Conservation (phyloP, 768 basidiomycete species). For the Cystobasidiopsis lactophilus region DNA sequence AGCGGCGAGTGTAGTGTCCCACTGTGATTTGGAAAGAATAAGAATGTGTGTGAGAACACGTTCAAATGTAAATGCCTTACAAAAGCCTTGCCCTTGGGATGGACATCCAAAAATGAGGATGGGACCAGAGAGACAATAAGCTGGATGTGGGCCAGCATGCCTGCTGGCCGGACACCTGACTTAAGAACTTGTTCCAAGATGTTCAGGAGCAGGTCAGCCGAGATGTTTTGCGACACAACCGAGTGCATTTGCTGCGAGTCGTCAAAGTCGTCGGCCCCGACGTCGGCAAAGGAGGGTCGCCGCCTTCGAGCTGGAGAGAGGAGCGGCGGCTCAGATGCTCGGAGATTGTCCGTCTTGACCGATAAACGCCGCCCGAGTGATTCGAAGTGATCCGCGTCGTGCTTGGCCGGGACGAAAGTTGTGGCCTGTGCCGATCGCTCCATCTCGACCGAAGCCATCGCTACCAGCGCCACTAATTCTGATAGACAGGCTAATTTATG, state of each 20-base stretch:
- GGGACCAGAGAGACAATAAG: background rate
- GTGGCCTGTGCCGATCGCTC: too few relatives aligned
- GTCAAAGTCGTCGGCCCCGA: background rate
- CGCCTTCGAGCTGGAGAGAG: background rate
- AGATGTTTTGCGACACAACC: background rate
- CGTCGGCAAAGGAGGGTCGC: background rate
- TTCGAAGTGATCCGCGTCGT: too few relatives aligned
- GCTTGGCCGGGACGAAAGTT: too few relatives aligned
- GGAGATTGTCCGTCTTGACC: background rate
- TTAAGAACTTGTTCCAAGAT: background rate
- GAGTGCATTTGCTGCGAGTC: background rate
- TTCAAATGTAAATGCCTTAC: background rate
- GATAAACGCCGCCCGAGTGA: too few relatives aligned
- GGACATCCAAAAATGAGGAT: background rate
- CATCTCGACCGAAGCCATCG: too few relatives aligned
- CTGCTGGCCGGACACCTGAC: background rate
- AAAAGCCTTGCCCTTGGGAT: background rate
- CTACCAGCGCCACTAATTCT: too few relatives aligned
- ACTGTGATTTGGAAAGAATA: too few relatives aligned
- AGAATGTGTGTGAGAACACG: background rate
- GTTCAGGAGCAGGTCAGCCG: background rate
- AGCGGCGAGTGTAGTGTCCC: background rate
- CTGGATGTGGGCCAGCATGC: background rate
- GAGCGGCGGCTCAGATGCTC: background rate
- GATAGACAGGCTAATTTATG: too few relatives aligned